Percentiles rank a stretch among this genome's conserved stretches.
These are phyloP conservation scores for Wallacemonas sp. DNA, from an alignment of 208 protist species.

Conservation along the genomic window DNA sequence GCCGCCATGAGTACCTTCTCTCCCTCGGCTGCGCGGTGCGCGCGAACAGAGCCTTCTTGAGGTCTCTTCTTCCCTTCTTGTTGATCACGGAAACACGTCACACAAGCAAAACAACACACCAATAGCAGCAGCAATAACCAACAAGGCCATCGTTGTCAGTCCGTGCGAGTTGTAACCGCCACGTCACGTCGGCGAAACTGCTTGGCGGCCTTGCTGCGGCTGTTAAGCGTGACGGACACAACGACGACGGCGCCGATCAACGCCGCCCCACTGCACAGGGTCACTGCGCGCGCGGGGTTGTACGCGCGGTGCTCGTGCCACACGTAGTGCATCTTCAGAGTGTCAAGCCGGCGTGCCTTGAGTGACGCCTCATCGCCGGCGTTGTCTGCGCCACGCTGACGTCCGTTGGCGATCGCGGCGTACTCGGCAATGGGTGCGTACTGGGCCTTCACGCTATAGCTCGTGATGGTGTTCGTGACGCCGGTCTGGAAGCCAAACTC, in stretches of 20 bases:
- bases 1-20: no score
- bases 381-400: background rate
- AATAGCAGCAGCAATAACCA: no score
- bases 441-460: slow-evolving; percentile 24
- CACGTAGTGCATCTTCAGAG: slow-evolving; percentile 40
- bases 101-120: slow-evolving; percentile 12
- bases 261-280: slow-evolving; percentile 34
- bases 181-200: slow-evolving; percentile 45
- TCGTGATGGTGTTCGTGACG: slow-evolving; percentile 56
- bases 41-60: no score
- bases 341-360: background rate
- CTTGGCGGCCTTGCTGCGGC: slow-evolving; percentile 24
- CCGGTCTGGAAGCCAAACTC: slow-evolving; percentile 64
- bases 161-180: slow-evolving; percentile 30
- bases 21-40: no score
- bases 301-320: slow-evolving; percentile 70
- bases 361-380: background rate
- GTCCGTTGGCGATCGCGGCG: background rate
- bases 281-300: slow-evolving; percentile 57
- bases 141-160: slow-evolving; percentile 11
- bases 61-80: no score
- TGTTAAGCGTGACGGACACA: slow-evolving; percentile 33
- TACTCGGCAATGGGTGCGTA: slow-evolving; percentile 31
- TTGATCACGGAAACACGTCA: no score
- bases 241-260: slow-evolving; percentile 38